Conservation (phyloP, 1,284 basidiomycete genomes). For the Ceratobasidium sp. region DNA sequence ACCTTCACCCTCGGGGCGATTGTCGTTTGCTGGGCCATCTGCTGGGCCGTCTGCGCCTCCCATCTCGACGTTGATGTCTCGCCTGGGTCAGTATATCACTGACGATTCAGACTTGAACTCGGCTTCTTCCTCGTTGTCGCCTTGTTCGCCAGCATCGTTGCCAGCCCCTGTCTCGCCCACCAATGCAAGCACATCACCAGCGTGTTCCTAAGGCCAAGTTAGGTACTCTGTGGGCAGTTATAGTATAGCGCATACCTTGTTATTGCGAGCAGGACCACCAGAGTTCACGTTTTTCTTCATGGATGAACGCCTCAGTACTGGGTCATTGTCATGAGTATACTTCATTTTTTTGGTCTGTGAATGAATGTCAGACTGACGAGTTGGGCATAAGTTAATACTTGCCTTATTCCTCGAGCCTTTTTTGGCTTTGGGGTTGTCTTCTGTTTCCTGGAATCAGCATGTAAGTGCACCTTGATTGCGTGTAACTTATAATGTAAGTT, state of each 20-base stretch:
- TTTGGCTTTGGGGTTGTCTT: neutral
- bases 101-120: neutral
- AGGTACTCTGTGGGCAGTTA: neutral
- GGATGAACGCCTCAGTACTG: neutral
- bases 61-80: too few relatives aligned
- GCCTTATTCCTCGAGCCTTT: neutral
- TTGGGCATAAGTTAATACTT: neutral
- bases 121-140: neutral
- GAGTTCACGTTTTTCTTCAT: neutral
- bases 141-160: neutral
- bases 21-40: too few relatives aligned
- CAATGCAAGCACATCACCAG: neutral
- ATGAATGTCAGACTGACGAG: neutral
- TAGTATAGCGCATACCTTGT: neutral
- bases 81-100: too few relatives aligned
- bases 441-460: neutral
- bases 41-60: too few relatives aligned
- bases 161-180: neutral
- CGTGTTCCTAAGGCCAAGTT: neutral
- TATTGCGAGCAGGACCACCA: neutral
- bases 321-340: neutral
- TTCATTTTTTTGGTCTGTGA: neutral
- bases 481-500: neutral
- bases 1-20: too few relatives aligned
- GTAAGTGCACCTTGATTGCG: neutral